These are phyloP conservation scores for Botrytis deweyae DNA, from an alignment of 2,329 filamentous ascomycete species.

Conservation along the genomic window DNA sequence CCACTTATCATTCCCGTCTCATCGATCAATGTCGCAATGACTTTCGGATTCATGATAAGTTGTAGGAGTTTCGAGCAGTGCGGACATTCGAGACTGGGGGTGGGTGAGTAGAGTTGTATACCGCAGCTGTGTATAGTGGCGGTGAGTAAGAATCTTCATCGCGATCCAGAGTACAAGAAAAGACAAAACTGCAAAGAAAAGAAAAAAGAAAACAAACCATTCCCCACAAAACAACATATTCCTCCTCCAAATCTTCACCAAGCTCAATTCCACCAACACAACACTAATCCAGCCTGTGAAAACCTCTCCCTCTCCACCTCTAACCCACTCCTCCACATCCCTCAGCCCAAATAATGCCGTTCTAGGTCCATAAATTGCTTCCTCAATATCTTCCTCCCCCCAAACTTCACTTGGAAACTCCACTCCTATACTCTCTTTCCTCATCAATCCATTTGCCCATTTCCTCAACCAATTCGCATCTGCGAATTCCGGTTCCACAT, in stretches of 20 bases:
- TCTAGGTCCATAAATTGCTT: constrained; percentile 38
- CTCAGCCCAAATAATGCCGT: constrained; percentile 45
- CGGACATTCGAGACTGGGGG: constrained; percentile 40
- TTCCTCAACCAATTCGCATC: constrained; percentile 55
- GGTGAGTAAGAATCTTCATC: neutral
- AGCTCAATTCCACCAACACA: constrained; percentile 35
- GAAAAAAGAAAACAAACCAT: constrained; percentile 36
- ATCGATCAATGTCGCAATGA: constrained; percentile 47
- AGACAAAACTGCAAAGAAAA: no score
- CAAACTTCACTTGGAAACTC: constrained; percentile 47
- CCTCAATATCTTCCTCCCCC: constrained; percentile 40
- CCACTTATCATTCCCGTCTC: constrained; percentile 54
- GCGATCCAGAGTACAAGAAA: neutral
- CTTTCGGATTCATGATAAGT: constrained; percentile 44
- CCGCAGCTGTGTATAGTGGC: constrained; percentile 47
- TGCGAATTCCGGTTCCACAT: constrained; percentile 54
- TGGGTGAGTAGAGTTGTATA: constrained; percentile 54
- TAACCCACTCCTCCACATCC: constrained; percentile 46
- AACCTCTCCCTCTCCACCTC: constrained; percentile 35
- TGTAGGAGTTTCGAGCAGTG: constrained; percentile 40
- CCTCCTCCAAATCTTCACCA: constrained; percentile 32
- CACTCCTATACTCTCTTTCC: constrained; percentile 51
- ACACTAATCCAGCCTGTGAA: constrained; percentile 45
- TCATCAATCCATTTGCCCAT: constrained; percentile 48
- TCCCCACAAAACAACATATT: constrained; percentile 44